phyloP scores from a whole-genome alignment of 257 asterid genomes.

The Craterostigma plantagineum region DNA sequence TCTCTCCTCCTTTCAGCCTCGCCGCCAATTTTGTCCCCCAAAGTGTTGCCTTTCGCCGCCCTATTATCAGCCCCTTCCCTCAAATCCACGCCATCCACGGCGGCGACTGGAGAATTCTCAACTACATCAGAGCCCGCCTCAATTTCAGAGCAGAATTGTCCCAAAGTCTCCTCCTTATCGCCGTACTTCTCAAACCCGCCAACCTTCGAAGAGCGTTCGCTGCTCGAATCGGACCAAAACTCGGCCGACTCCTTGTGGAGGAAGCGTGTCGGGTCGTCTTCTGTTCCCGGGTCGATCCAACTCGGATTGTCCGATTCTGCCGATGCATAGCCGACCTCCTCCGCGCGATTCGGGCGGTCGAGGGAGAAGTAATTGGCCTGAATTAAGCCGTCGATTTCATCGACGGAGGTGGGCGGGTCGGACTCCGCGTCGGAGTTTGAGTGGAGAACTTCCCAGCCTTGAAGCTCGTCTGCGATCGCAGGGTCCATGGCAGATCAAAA shows the following conservation, averaged over 20 bases:
- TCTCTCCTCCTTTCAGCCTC: slow-evolving; percentile 34
- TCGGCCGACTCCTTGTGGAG: slow-evolving; percentile 25
- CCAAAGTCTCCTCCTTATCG: too few species aligned
- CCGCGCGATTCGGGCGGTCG: slow-evolving; percentile 16
- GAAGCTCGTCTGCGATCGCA: slow-evolving; percentile 17
- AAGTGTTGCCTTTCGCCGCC: slow-evolving; percentile 10
- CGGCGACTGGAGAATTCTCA: too few species aligned
- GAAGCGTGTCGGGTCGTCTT: slow-evolving; percentile 22
- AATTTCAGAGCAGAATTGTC: too few species aligned
- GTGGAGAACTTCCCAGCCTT: slow-evolving; percentile 72
- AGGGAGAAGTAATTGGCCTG: slow-evolving; percentile 50
- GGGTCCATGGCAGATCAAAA: too few species aligned
- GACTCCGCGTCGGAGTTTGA: slow-evolving; percentile 24
- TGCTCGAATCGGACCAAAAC: slow-evolving; percentile 60
- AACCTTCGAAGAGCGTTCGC: slow-evolving; percentile 43
- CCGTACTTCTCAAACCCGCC: too few species aligned
- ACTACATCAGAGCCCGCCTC: too few species aligned
- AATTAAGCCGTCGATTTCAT: slow-evolving; percentile 28
- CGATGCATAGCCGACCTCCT: slow-evolving; percentile 22
- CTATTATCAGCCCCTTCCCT: not conserved
- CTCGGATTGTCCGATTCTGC: slow-evolving; percentile 55
- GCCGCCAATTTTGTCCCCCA: slow-evolving; percentile 12
- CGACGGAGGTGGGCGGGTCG: slow-evolving; percentile 9
- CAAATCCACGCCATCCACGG: slow-evolving; percentile 4
- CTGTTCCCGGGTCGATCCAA: slow-evolving; percentile 69